These are phyloP conservation scores for Fusarium sp. DNA, from an alignment of 2,329 filamentous ascomycete genomes.

Conservation along the genomic window DNA sequence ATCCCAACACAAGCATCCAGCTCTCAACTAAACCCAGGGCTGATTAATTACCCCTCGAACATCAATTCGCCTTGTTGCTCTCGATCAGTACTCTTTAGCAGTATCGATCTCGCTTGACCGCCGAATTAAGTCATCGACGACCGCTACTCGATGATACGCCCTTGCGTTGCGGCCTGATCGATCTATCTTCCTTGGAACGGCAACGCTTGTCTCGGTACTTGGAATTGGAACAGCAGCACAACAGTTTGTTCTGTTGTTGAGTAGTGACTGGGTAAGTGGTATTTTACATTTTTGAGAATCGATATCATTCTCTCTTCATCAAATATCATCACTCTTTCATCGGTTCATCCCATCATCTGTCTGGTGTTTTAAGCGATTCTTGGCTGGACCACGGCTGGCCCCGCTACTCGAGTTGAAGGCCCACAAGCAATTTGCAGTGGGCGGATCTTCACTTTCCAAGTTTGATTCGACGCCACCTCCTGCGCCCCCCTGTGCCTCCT, in stretches of 20 bases:
- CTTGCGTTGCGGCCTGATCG: conserved; percentile 39
- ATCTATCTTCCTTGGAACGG: conserved; percentile 11
- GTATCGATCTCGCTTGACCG: conserved; percentile 6
- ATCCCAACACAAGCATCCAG: background rate
- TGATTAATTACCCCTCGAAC: background rate
- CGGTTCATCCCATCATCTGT: conserved; percentile 6
- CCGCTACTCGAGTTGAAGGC: conserved; percentile 26
- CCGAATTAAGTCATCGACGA: conserved; percentile 5
- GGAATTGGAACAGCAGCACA: conserved; percentile 14
- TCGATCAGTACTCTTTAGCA: conserved; percentile 1
- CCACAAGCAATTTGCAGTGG: conserved; percentile 46
- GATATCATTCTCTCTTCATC: background rate
- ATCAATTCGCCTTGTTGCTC: background rate
- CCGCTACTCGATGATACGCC: conserved; percentile 17
- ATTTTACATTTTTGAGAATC: background rate
- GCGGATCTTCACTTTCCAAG: conserved; percentile 46
- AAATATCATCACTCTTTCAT: conserved; percentile 4
- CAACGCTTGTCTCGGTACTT: conserved; percentile 28
- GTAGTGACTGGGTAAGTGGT: conserved; percentile 24
- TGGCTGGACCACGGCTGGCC: conserved; percentile 29
- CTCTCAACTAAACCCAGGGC: background rate
- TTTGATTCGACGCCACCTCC: conserved; percentile 47
- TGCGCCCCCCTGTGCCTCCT: conserved; percentile 44
- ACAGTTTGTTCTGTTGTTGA: background rate
- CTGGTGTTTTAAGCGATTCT: conserved; percentile 33